Evolutionary conservation across 805 yeast genomes (phyloP), one percentile per base, ranked within the genome.

Genomic region (Blastobotrys chiropterorum): DNA sequence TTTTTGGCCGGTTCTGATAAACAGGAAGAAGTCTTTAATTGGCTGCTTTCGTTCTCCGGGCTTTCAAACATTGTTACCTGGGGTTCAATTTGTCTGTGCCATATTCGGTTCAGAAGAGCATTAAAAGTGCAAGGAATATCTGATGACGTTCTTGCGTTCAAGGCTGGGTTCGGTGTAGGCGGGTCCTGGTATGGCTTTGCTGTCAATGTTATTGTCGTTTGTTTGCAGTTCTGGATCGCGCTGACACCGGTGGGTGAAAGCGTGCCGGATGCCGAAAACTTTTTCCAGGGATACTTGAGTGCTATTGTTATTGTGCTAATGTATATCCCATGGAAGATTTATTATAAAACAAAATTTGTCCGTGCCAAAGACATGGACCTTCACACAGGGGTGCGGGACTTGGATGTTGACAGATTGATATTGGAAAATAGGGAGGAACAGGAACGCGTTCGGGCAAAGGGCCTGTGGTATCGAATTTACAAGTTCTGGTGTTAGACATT

Each of bases 191-290:
- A 76, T 63, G 90, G 90, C 48, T 59, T 77, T 13, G 50, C 67
- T 13, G 67, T 86, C 62, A 81, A 80, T 64, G 31, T 77, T 17
- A 63, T 82, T 49, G 81, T 86, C 56, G 70, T 86, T 54, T 67
- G 76, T 48, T 84, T 86, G 14, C 79, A 90, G 72, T 83, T 86
- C 72, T 86, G 88, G 85, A 75, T 82, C 52, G 87, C 90, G 8
- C 65, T 83, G 43, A 84, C 72, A 73, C 94, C 94, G 51, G 62
- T 82, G 44, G 80, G 80, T 3, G 66, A n/a, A 7, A 79, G 70
- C 16, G 47, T 55, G 19, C 68, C 72, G 19, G 53, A 61, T 49
- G 68, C 72, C 11, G 40, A 53, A 26, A 52, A 45, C 47, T 80
- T 80, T 64, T 79, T 80, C 70, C 71, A 72, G 63, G 66, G 71